Conservation (phyloP, 2,329 filamentous ascomycete species). For the Ophiostoma sp. region DNA sequence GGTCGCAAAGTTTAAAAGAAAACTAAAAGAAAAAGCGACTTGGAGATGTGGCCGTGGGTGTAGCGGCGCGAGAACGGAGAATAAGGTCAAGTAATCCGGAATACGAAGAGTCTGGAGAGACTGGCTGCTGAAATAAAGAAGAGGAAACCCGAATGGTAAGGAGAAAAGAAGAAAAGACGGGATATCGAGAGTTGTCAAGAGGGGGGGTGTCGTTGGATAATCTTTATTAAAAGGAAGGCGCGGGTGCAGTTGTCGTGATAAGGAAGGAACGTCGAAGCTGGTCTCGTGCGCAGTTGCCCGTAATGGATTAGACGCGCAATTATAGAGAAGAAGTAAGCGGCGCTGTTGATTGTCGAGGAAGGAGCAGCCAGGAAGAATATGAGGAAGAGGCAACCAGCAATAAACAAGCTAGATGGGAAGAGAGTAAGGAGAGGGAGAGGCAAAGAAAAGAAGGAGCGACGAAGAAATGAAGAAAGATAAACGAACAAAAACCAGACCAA, state of each 20-base stretch:
- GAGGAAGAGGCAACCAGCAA: background rate
- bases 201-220: background rate
- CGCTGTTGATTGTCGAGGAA: background rate
- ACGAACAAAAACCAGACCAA: background rate
- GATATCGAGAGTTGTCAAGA: background rate
- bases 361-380: background rate
- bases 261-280: constrained; percentile 5
- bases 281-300: constrained; percentile 21
- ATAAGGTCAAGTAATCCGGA: background rate
- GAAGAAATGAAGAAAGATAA: background rate
- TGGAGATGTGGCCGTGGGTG: background rate
- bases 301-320: constrained; percentile 1
- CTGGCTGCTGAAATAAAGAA: background rate
- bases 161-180: background rate
- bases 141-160: too few species aligned
- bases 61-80: background rate
- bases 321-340: background rate
- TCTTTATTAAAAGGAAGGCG: background rate
- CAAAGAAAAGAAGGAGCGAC: background rate
- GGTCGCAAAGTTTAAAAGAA: background rate
- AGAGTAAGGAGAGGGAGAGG: background rate
- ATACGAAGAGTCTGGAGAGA: background rate
- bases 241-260: background rate
- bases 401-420: background rate
- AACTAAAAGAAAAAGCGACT: background rate